phyloP scores from a whole-genome alignment of 805 yeast species.

The Candida nanaspora region DNA sequence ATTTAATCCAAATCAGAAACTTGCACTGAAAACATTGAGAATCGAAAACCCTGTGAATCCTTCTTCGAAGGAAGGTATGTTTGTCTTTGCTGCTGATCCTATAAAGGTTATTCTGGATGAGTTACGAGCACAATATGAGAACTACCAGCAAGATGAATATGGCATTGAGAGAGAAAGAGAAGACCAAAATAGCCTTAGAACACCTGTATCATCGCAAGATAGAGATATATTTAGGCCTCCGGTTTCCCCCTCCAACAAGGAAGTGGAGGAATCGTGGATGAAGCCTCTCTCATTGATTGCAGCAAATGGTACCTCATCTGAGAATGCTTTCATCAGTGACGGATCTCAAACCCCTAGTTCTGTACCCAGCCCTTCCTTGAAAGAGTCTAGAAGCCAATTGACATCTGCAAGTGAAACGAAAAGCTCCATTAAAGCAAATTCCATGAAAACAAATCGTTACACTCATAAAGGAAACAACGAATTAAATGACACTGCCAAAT shows the following conservation, averaged over 20 bases:
- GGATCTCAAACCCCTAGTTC: too few species aligned
- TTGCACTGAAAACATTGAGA: constrained; percentile 16
- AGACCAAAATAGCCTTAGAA: too few species aligned
- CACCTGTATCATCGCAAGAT: not conserved
- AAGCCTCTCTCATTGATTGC: constrained; percentile 12
- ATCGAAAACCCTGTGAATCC: constrained; percentile 31
- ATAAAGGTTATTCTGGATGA: constrained; percentile 13
- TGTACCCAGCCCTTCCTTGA: not conserved
- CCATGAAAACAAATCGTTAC: not conserved
- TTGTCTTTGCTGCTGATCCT: constrained; percentile 23
- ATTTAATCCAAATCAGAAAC: constrained; percentile 22
- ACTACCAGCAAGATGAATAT: not conserved
- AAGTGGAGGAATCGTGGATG: constrained; percentile 9
- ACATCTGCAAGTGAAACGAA: too few species aligned
- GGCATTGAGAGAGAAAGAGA: not conserved
- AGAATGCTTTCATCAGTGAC: not conserved
- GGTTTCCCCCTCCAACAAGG: not conserved
- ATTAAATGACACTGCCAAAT: constrained; percentile 11
- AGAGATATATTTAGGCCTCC: not conserved
- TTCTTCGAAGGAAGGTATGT: constrained; percentile 24
- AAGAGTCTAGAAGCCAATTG: too few species aligned
- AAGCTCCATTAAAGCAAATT: too few species aligned
- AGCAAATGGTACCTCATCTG: not conserved
- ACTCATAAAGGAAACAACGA: constrained; percentile 5
- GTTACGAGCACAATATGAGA: constrained; percentile 1